Conservation (phyloP, 176 grass and related monocot genomes). For the Cenchrus purpureus region DNA sequence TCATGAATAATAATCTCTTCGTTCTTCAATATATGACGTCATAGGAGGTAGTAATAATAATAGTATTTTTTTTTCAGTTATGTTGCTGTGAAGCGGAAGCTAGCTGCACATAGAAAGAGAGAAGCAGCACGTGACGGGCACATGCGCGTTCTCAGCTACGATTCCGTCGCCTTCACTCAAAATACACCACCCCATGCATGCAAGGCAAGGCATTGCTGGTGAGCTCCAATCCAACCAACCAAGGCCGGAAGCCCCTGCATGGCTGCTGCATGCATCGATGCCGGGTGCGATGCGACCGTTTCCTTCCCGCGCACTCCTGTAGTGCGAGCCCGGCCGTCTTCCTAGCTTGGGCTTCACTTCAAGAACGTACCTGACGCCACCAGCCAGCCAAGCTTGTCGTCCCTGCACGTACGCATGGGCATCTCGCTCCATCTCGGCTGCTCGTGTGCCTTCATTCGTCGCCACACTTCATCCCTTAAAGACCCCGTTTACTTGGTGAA, state of each 20-base stretch:
- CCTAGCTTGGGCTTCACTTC: neutral
- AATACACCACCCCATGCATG: neutral
- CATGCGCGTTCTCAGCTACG: neutral
- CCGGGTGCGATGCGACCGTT: neutral
- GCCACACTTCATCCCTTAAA: too few species aligned
- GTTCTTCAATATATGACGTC: too few species aligned
- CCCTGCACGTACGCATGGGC: neutral
- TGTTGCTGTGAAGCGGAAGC: neutral
- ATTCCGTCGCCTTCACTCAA: slow-evolving; percentile 39
- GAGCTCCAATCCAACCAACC: neutral
- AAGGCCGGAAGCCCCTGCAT: neutral
- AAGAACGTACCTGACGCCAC: neutral
- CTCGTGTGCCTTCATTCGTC: too few species aligned
- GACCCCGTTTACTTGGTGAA: too few species aligned
- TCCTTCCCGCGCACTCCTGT: slow-evolving; percentile 21
- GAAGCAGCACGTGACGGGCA: slow-evolving; percentile 18
- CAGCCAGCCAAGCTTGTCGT: neutral
- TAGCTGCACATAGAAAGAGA: too few species aligned
- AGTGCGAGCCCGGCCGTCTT: neutral
- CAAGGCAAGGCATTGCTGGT: neutral
- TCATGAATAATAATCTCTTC: too few species aligned
- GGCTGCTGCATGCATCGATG: neutral
- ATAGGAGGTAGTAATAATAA: too few species aligned
- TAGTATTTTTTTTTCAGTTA: too few species aligned
- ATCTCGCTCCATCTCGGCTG: too few species aligned